These are phyloP conservation scores for Cladophialophora immunda DNA, from an alignment of 2,329 filamentous ascomycete genomes.

Conservation along the genomic window DNA sequence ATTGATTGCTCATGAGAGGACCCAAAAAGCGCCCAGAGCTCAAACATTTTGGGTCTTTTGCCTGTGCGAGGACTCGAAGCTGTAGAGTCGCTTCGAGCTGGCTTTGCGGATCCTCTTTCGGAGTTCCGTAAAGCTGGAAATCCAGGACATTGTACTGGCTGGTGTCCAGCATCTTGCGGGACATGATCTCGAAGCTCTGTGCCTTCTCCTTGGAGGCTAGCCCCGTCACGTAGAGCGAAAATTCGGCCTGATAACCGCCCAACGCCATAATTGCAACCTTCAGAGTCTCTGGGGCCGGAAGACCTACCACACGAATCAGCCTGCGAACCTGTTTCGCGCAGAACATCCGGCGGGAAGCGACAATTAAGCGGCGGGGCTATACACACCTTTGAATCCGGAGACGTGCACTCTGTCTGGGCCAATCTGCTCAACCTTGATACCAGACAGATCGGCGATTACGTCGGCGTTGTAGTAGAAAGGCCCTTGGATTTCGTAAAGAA, in stretches of 20 bases:
- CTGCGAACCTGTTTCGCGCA: neutral
- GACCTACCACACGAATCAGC: slow-evolving; percentile 47
- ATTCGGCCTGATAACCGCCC: slow-evolving; percentile 57
- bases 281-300: slow-evolving; percentile 58
- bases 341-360: too few relatives aligned
- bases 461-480: slow-evolving; percentile 55
- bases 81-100: slow-evolving; percentile 55
- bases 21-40: slow-evolving; percentile 2
- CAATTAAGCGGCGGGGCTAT: slow-evolving; percentile 24
- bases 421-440: slow-evolving; percentile 47
- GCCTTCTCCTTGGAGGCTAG: slow-evolving; percentile 57
- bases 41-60: slow-evolving; percentile 29
- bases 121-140: slow-evolving; percentile 56
- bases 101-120: slow-evolving; percentile 46
- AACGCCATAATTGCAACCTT: slow-evolving; percentile 59
- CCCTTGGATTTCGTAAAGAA: slow-evolving; percentile 60
- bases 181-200: slow-evolving; percentile 44
- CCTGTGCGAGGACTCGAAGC: slow-evolving; percentile 55
- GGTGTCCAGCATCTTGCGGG: slow-evolving; percentile 48
- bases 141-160: slow-evolving; percentile 55
- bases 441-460: slow-evolving; percentile 53
- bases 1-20: slow-evolving; percentile 16
- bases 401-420: slow-evolving; percentile 50
- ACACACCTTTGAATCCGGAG: slow-evolving; percentile 49
- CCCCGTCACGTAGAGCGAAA: slow-evolving; percentile 57